phyloP scores from a whole-genome alignment of 2,329 filamentous ascomycete species.

The Neonectria ditissima region DNA sequence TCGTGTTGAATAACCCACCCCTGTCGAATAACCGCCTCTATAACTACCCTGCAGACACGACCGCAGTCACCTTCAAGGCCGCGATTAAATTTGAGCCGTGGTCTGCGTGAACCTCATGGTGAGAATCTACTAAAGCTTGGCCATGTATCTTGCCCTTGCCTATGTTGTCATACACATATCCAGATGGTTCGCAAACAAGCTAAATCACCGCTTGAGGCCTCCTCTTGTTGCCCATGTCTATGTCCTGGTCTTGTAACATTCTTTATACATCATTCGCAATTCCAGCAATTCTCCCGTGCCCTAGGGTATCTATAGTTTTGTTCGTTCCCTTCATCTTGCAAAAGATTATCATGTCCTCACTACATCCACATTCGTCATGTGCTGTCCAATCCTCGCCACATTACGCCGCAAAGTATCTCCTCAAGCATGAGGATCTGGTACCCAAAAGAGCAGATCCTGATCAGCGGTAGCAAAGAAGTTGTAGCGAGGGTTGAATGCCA shows the following conservation, averaged over 20 bases:
- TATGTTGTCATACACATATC: not conserved
- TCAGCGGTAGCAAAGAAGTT: constrained; percentile 94
- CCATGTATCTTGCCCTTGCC: not conserved
- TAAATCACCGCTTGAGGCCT: not conserved
- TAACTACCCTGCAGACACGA: not conserved
- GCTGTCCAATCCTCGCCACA: not conserved
- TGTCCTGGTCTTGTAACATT: not conserved
- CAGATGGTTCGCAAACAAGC: not conserved
- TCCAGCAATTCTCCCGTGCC: constrained; percentile 7
- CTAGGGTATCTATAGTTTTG: constrained; percentile 24
- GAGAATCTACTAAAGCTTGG: not conserved
- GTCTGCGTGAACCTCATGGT: no score
- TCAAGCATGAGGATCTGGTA: constrained; percentile 73
- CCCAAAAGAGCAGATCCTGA: constrained; percentile 83
- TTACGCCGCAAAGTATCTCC: not conserved
- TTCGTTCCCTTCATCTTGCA: constrained; percentile 5
- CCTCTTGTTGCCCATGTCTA: not conserved
- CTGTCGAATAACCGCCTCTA: no score
- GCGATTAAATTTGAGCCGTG: no score
- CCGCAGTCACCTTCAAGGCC: not conserved
- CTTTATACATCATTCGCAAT: not conserved
- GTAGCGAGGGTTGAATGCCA: constrained; percentile 90
- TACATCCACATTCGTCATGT: not conserved
- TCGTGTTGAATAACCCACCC: no score
- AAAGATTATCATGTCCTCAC: constrained; percentile 10